Evolutionary conservation across 305 asterid genomes (phyloP).

Genomic region (Stenogyne calaminthoides): DNA sequence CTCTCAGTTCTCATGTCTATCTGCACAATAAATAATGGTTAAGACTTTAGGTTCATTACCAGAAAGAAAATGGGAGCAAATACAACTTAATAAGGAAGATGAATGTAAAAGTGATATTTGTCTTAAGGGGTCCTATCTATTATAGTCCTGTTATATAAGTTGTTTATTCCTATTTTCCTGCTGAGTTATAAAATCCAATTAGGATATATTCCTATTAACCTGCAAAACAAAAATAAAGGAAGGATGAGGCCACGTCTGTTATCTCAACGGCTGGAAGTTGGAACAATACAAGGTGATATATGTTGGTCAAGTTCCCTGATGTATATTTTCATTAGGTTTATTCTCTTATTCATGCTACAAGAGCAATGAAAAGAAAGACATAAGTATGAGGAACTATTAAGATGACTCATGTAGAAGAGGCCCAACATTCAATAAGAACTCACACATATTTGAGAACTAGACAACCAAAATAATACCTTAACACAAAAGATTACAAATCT

Average conservation of each 20-base stretch:
- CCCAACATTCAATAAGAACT: background rate
- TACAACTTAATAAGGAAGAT: conserved; percentile 9
- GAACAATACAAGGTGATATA: background rate
- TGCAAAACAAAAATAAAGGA: background rate
- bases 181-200: background rate
- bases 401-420: background rate
- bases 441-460: background rate
- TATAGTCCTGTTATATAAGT: background rate
- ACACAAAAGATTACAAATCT: background rate
- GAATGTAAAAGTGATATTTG: conserved; percentile 10
- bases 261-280: conserved; percentile 6
- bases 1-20: conserved; percentile 81
- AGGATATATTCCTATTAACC: background rate
- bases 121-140: background rate
- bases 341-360: background rate
- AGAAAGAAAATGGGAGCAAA: conserved; percentile 3
- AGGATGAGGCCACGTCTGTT: conserved; percentile 2
- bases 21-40: conserved; percentile 44
- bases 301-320: background rate
- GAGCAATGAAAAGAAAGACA: background rate
- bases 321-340: background rate
- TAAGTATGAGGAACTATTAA: background rate
- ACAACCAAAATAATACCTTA: background rate
- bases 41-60: conserved; percentile 21
- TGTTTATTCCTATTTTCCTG: background rate